phyloP scores from a whole-genome alignment of 805 yeast species.

The Myxozyma vanderwaltii region DNA sequence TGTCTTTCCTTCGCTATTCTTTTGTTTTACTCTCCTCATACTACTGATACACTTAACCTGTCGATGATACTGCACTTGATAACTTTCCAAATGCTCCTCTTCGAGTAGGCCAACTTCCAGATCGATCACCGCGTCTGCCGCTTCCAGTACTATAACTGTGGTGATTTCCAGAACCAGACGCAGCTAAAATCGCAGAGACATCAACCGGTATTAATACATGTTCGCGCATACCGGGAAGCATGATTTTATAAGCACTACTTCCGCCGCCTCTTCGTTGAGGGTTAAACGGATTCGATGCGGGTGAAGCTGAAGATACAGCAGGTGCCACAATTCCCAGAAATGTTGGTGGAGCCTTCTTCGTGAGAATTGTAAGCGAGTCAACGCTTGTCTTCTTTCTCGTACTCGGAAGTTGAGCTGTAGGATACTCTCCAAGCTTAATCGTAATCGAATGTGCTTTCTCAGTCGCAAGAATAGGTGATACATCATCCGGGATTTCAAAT shows the following conservation, averaged over 20 bases:
- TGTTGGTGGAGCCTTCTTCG: conserved; percentile 16
- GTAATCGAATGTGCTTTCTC: not conserved
- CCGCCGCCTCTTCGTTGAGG: conserved; percentile 30
- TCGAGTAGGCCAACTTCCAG: not conserved
- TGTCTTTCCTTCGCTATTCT: no score
- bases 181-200: conserved; percentile 5
- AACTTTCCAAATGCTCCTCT: conserved; percentile 10
- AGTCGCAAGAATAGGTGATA: not conserved
- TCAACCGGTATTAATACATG: conserved; percentile 26
- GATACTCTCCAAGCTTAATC: not conserved
- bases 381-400: not conserved
- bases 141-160: conserved; percentile 1
- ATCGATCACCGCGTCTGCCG: not conserved
- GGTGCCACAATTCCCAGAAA: conserved; percentile 27
- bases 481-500: conserved; percentile 3
- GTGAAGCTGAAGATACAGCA: conserved; percentile 33
- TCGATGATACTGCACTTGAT: not conserved
- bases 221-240: conserved; percentile 30
- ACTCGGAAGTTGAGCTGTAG: not conserved
- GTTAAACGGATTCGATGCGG: conserved; percentile 31
- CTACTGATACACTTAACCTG: no score
- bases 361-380: conserved; percentile 12
- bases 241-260: conserved; percentile 28
- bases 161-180: not conserved
- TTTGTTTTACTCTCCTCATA: not conserved